phyloP scores from a whole-genome alignment of 148 eudicot genomes.

The Cornus florida region DNA sequence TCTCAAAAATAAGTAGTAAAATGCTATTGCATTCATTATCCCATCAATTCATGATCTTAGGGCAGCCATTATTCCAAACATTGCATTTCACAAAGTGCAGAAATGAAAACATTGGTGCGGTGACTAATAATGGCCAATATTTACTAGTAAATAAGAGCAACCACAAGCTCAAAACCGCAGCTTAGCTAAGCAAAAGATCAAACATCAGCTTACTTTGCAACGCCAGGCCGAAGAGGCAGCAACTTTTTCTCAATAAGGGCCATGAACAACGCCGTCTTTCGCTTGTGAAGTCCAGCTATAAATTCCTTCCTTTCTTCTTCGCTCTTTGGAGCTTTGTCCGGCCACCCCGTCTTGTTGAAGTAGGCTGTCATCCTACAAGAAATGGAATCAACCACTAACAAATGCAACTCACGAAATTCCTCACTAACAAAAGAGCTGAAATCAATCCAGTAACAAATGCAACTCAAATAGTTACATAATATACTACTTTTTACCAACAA shows the following conservation, averaged over 20 bases:
- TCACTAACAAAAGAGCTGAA: background rate
- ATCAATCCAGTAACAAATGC: background rate
- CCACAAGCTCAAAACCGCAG: background rate
- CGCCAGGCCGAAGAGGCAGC: constrained; percentile 97
- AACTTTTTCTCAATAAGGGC: constrained; percentile 88
- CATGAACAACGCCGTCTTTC: constrained; percentile 94
- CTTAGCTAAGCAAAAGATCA: constrained; percentile 1
- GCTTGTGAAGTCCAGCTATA: constrained; percentile 88
- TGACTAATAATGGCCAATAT: background rate
- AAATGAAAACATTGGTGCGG: background rate
- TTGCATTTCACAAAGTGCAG: background rate
- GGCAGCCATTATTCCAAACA: background rate
- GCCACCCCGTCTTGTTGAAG: constrained; percentile 89
- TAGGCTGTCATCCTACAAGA: constrained; percentile 90
- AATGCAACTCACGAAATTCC: background rate
- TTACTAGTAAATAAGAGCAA: background rate
- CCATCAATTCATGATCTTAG: background rate
- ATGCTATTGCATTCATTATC: background rate
- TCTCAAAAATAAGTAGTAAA: background rate
- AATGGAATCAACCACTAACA: background rate
- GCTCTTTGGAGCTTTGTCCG: constrained; percentile 81
- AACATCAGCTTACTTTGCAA: constrained; percentile 69
- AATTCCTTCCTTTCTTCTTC: constrained; percentile 88
- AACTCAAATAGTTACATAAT: background rate
- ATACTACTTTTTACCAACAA: background rate